Base-by-base conservation (phyloP, 2,329 filamentous ascomycete genomes). In the Setomelanomma holmii region DNA sequence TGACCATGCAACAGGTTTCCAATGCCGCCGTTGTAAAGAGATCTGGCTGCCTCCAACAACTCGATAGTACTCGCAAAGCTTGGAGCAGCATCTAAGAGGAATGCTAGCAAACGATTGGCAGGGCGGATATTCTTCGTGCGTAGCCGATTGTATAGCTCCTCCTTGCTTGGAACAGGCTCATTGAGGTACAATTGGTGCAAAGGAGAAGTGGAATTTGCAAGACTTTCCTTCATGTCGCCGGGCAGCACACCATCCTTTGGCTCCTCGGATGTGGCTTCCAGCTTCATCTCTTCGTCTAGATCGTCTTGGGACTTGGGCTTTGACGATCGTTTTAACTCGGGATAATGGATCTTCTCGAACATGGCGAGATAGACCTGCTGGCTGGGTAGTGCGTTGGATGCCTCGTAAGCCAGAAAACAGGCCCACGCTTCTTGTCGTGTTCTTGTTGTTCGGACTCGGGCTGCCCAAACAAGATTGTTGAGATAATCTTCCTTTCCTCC, bases 371-470 rank as follows among this genome's bases (percentile, higher is more conserved):
- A 85, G 2, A 85, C 75, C 21, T 73, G 67, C 23, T 72, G 56
- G 46, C 73, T 69, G n/a, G 72, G 63, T 8, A 66, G 68, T 30
- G 73, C 59, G 7, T 66, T 69, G 12, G 75, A 72, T 19, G 80
- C 75, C 64, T 84, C 78, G 53, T 80, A 85, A 4, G 83, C 79
- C 36, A 86, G 69, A 65, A 86, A 88, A 55, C 82, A 85, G 19
- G 85, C 84, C 86, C 86, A 88, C 5, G 86, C 85, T 72, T 88
- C 85, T 54, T 84, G 79, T 40, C 83, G 71, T 4, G 85, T 87
- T 30, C 86, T 77, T 10, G 86, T 88, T 19, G 83, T 79, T 40
- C 77, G 75, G 45, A 88, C 82, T 10, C 85, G 79, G 24, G 82
- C 83, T 50, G 78, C 77, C 85, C 86, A 88, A 10, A 82, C 61